Evolutionary conservation across 345 rosid species (phyloP).

Genomic region (Aquilaria yunnanensis): DNA sequence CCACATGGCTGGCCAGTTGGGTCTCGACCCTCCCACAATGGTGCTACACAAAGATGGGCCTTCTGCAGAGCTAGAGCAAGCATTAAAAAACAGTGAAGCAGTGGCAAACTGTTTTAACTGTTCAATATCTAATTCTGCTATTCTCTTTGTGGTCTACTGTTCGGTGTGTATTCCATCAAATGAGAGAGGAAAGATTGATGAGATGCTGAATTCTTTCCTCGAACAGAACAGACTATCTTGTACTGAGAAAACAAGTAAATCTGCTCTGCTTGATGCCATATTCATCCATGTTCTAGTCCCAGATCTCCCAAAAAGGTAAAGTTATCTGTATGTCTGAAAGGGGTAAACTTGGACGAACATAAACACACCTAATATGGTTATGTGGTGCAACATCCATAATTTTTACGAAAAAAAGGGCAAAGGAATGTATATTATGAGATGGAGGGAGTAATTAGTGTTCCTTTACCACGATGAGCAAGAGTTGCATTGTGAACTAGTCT

Average conservation of each 20-base stretch:
- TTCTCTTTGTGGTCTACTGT: slow-evolving; percentile 65
- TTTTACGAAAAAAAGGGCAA: too few relatives aligned
- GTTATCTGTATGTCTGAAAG: not conserved
- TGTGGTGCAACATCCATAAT: too few relatives aligned
- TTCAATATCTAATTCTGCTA: slow-evolving; percentile 65
- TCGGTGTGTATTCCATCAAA: slow-evolving; percentile 45
- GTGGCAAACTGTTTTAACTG: slow-evolving; percentile 68
- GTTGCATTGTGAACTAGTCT: too few relatives aligned
- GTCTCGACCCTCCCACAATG: slow-evolving; percentile 92
- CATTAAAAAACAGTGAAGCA: slow-evolving; percentile 86
- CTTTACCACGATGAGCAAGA: too few relatives aligned
- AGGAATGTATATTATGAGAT: too few relatives aligned
- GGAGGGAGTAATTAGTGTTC: too few relatives aligned
- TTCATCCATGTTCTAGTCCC: slow-evolving; percentile 69
- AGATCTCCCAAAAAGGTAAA: slow-evolving; percentile 92
- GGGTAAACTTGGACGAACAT: too few relatives aligned
- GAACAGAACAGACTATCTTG: slow-evolving; percentile 35
- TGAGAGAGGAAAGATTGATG: slow-evolving; percentile 52
- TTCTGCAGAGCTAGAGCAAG: slow-evolving; percentile 66
- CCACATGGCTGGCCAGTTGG: slow-evolving; percentile 97
- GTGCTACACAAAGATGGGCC: slow-evolving; percentile 53
- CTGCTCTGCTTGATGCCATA: slow-evolving; percentile 42
- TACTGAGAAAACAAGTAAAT: slow-evolving; percentile 17
- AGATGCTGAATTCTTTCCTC: slow-evolving; percentile 47
- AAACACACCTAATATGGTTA: too few relatives aligned